Base-by-base conservation (phyloP, 176 grass and related monocot species). In the Oryza rufipogon region DNA sequence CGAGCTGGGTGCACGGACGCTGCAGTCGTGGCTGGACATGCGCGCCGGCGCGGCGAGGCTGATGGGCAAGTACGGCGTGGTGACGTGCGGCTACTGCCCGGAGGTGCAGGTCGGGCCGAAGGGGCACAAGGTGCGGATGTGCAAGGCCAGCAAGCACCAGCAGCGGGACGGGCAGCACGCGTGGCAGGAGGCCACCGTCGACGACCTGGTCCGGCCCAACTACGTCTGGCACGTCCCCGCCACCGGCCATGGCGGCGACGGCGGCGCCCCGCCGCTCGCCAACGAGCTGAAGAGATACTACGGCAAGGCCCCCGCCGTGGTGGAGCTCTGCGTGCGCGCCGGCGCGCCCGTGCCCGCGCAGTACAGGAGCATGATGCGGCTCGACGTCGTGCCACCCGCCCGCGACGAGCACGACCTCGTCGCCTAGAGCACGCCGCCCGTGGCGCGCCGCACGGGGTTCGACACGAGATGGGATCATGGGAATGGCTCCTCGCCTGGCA, bases 211-310 rank as follows among this genome's bases (percentile, higher is more conserved):
- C 49, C 69, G 58, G 26, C 89, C 89, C 20, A 89, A 87, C 78
- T 86, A 93, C 28, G 91, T 91, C 34, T 93, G 91, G 94, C 94
- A 91, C 17, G 87, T 86, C 28, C 11, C 41, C 0, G 71, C 28
- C 26, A 26, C 39, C 0, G 79, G 83, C 41, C 34, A 22, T 1
- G 36, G 7, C 9, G 26, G 39, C 13, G 39, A n/a, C 9, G 10
- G 39, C 7, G 39, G 39, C 39, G 39, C 39, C 39, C 39, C 39
- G 8, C 48, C 81, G 2, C 70, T 91, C 0, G 74, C 48, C 1
- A 97, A 97, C 66, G 89, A 94, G 71, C 82, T 97, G 6, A 93
- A 93, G 88, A 76, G 89, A 70, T 97, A 93, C 91, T 90, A 91
- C 14, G 94, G 94, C 44, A 97, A 41, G 39, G 39, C 39, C 39